Percentiles rank a stretch among this genome's conserved stretches.
phyloP scores from a whole-genome alignment of 2,329 filamentous ascomycete genomes.

The Trichoderma atroviride region DNA sequence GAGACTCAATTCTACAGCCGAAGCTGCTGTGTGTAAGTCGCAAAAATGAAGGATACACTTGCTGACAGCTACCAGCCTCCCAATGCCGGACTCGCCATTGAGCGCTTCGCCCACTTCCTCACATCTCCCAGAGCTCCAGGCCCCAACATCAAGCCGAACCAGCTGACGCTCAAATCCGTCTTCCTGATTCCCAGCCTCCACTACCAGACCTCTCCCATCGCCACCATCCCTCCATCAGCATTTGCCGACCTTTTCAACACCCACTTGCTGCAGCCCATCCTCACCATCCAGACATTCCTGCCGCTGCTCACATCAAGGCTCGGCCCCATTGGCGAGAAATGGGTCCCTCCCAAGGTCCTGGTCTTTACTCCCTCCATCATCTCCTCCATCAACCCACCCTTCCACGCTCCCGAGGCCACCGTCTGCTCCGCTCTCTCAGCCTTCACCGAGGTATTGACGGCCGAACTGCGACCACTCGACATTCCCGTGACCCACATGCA shows the following conservation, averaged over 20 bases:
- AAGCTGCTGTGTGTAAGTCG: background rate
- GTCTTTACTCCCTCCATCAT: constrained; percentile 81
- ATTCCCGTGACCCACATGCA: constrained; percentile 86
- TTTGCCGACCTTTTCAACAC: constrained; percentile 93
- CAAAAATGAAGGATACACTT: background rate
- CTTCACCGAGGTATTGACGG: constrained; percentile 78
- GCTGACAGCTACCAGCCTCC: constrained; percentile 56
- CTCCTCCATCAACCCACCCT: constrained; percentile 75
- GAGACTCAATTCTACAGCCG: background rate
- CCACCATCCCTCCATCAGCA: constrained; percentile 78
- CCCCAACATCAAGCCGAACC: constrained; percentile 73
- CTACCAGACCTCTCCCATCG: constrained; percentile 81
- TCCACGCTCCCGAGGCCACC: constrained; percentile 82
- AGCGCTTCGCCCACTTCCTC: constrained; percentile 71
- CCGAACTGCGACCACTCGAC: constrained; percentile 74
- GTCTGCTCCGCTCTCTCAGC: constrained; percentile 85
- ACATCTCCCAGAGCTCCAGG: constrained; percentile 75
- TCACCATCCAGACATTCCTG: constrained; percentile 88
- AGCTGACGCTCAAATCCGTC: constrained; percentile 75
- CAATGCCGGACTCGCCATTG: constrained; percentile 68
- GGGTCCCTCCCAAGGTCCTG: constrained; percentile 66
- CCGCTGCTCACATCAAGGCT: constrained; percentile 70
- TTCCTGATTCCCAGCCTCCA: constrained; percentile 80
- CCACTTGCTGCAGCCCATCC: constrained; percentile 84
- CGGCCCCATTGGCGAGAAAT: constrained; percentile 53